Evolutionary conservation across 2,329 filamentous ascomycete species (phyloP).

Genomic region (Pseudocercospora ulei): DNA sequence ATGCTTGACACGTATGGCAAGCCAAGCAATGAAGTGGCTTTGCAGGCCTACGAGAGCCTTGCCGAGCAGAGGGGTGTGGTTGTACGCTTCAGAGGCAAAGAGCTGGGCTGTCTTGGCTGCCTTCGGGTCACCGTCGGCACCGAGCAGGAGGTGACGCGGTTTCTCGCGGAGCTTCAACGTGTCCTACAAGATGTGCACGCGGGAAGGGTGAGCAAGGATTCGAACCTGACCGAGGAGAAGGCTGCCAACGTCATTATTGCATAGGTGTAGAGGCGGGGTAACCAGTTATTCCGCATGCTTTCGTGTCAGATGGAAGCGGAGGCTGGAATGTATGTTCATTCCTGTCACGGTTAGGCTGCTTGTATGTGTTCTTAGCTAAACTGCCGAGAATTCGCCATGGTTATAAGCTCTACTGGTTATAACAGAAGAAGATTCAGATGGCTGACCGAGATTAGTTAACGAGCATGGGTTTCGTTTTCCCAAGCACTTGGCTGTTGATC

Average conservation of each 20-base stretch:
- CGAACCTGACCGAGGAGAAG: constrained; percentile 38
- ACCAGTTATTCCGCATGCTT: background rate
- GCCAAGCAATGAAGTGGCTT: constrained; percentile 68
- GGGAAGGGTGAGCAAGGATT: constrained; percentile 30
- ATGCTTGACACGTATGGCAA: constrained; percentile 63
- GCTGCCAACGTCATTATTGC: constrained; percentile 45
- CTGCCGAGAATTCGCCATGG: no score
- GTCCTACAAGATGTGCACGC: constrained; percentile 44
- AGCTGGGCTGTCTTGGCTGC: constrained; percentile 79
- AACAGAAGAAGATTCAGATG: no score
- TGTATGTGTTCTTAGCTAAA: no score
- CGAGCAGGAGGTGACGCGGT: constrained; percentile 69
- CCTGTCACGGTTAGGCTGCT: no score
- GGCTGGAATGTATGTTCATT: no score
- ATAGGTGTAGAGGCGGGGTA: constrained; percentile 8
- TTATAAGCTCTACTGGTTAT: no score
- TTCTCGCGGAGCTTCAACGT: constrained; percentile 57
- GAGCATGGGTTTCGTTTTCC: no score
- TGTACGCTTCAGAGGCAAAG: constrained; percentile 85
- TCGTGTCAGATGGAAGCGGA: no score
- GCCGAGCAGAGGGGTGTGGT: constrained; percentile 84
- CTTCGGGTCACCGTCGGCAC: constrained; percentile 88
- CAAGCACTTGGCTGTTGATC: no score
- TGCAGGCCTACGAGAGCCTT: constrained; percentile 71
- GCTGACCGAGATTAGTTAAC: no score